A percentile compares a stretch with the other conserved stretches of the same genome.
These are phyloP conservation scores for Cladosporium austrohemisphaericum DNA, from an alignment of 2,329 filamentous ascomycete genomes.

Conservation along the genomic window DNA sequence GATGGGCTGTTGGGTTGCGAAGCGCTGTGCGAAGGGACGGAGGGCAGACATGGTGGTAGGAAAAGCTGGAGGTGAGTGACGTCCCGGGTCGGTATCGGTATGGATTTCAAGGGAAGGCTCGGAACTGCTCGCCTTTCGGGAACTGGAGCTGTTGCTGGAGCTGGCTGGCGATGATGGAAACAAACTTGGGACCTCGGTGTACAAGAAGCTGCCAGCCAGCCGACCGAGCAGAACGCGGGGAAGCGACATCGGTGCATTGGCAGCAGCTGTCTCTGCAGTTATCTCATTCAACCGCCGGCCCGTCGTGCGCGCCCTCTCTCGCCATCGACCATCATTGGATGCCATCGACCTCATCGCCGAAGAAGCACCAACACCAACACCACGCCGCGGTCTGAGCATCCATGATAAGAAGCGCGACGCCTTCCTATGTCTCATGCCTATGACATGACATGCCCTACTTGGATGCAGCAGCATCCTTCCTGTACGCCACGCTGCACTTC, in stretches of 20 bases:
- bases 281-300: too few relatives aligned
- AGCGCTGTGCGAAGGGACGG: conserved; percentile 19
- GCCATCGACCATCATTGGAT: neutral
- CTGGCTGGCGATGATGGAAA: neutral
- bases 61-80: conserved; percentile 1
- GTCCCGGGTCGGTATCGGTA: conserved; percentile 1
- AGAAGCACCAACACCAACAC: neutral
- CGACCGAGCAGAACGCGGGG: conserved; percentile 3
- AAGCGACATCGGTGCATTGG: conserved; percentile 9
- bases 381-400: neutral
- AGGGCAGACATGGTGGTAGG: conserved; percentile 24
- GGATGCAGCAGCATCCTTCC: neutral
- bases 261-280: too few relatives aligned
- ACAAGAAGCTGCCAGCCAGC: neutral
- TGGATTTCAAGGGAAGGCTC: too few relatives aligned
- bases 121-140: too few relatives aligned
- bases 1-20: conserved; percentile 15
- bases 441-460: too few relatives aligned
- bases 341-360: conserved; percentile 7
- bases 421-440: conserved; percentile 3
- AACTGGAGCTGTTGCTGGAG: neutral
- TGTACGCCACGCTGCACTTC: neutral
- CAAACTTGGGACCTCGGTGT: conserved; percentile 6
- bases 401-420: conserved; percentile 2
- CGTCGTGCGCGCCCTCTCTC: too few relatives aligned